Percentiles rank a stretch among this genome's conserved stretches.
Evolutionary conservation across 78 protist genomes (phyloP).

Genomic region (Bigelowiella natans): DNA sequence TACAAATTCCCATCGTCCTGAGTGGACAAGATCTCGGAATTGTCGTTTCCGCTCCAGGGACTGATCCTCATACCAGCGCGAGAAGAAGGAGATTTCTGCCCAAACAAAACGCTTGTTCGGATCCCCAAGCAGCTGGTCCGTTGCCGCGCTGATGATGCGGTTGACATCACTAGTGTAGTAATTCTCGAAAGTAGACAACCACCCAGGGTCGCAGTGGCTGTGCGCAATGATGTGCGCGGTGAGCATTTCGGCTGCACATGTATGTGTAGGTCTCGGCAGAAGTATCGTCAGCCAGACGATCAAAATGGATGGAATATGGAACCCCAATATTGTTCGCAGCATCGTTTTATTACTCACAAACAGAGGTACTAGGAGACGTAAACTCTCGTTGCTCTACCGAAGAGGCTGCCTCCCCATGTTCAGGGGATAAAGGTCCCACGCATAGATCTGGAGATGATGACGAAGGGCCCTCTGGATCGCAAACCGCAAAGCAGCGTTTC

Average conservation of each 20-base stretch:
- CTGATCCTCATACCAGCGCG: slow-evolving; percentile 3
- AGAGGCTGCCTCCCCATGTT: too few species aligned
- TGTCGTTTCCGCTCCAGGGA: neutral
- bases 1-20: slow-evolving; percentile 6
- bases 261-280: neutral
- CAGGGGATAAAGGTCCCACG: neutral
- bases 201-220: slow-evolving; percentile 5
- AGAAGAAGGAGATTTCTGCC: slow-evolving; percentile 15
- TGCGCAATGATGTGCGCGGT: neutral
- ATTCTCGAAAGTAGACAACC: neutral
- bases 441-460: neutral
- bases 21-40: neutral
- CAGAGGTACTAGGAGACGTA: neutral
- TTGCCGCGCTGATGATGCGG: neutral
- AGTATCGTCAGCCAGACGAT: neutral
- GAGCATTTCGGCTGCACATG: neutral
- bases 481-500: too few species aligned
- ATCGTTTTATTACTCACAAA: neutral
- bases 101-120: neutral
- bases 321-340: neutral
- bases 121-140: neutral
- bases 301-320: neutral
- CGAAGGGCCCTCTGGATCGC: neutral
- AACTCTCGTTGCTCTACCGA: too few species aligned
- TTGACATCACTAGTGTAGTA: neutral